A percentile compares a stretch with the other conserved stretches of the same genome.
Evolutionary conservation across 306 rosid species (phyloP).

Genomic region (Fragaria vesca): DNA sequence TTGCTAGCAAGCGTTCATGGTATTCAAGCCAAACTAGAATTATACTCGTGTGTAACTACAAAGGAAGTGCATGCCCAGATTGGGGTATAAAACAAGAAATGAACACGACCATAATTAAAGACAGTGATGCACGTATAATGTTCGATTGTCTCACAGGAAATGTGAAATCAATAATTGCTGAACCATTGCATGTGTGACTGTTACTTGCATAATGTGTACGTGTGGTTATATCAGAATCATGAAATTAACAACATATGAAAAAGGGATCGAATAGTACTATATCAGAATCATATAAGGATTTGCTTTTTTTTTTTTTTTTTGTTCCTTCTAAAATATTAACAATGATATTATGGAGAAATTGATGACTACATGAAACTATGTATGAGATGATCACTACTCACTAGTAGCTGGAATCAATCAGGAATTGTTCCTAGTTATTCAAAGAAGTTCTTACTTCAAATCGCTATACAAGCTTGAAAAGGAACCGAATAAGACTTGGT

Average conservation of each 20-base stretch:
- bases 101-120: background rate
- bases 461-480: background rate
- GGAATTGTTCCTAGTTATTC: background rate
- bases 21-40: background rate
- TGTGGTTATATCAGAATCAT: background rate
- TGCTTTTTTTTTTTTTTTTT: no score
- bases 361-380: no score
- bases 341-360: no score
- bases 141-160: background rate
- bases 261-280: no score
- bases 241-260: background rate
- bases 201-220: background rate
- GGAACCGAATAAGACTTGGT: slow-evolving; percentile 11
- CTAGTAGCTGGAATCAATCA: background rate
- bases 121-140: background rate
- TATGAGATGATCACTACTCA: background rate
- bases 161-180: background rate
- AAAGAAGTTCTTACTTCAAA: background rate
- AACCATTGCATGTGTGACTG: background rate
- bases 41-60: background rate
- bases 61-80: background rate
- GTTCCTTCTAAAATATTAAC: no score
- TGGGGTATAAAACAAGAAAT: background rate
- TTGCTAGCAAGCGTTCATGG: background rate
- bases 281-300: no score